These are phyloP conservation scores for Lolium perenne DNA, from an alignment of 176 grass and related monocot species.

Conservation along the genomic window DNA sequence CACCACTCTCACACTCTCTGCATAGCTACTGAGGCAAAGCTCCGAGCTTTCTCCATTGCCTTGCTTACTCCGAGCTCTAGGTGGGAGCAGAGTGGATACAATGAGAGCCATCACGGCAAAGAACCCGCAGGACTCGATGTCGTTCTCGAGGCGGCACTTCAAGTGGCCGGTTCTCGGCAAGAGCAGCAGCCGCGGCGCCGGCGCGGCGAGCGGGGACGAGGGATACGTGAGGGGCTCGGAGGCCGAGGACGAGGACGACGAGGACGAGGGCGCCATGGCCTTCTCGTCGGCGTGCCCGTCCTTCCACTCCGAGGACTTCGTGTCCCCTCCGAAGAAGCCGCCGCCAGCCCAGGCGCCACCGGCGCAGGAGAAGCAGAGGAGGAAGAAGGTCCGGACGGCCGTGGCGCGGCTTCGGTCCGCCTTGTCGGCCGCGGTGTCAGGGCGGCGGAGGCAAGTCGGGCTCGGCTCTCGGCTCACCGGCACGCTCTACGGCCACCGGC, in stretches of 20 bases:
- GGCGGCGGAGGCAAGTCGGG: constrained; percentile 58
- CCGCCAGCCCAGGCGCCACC: not conserved
- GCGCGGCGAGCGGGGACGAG: constrained; percentile 43
- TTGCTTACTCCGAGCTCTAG: constrained; percentile 19
- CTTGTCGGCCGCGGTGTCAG: constrained; percentile 57
- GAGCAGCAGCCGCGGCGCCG: constrained; percentile 50
- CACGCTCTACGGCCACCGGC: constrained; percentile 77
- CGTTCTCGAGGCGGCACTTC: constrained; percentile 93
- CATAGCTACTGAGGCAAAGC: not conserved
- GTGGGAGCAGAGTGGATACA: not conserved
- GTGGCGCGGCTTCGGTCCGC: constrained; percentile 61
- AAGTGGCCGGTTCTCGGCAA: constrained; percentile 83
- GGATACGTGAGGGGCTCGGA: constrained; percentile 55
- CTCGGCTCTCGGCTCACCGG: constrained; percentile 73
- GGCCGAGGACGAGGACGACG: constrained; percentile 62
- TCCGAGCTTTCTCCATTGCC: not conserved
- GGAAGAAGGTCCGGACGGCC: constrained; percentile 51
- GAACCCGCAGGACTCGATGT: constrained; percentile 73
- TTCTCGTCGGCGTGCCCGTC: constrained; percentile 69
- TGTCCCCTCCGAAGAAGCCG: constrained; percentile 37
- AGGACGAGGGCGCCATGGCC: constrained; percentile 62
- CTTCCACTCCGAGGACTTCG: constrained; percentile 55
- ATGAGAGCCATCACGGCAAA: constrained; percentile 89
- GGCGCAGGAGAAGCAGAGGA: not conserved
- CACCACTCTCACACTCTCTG: not conserved